Evolutionary conservation across 345 rosid genomes (phyloP).

Genomic region (Ailanthus altissimus): DNA sequence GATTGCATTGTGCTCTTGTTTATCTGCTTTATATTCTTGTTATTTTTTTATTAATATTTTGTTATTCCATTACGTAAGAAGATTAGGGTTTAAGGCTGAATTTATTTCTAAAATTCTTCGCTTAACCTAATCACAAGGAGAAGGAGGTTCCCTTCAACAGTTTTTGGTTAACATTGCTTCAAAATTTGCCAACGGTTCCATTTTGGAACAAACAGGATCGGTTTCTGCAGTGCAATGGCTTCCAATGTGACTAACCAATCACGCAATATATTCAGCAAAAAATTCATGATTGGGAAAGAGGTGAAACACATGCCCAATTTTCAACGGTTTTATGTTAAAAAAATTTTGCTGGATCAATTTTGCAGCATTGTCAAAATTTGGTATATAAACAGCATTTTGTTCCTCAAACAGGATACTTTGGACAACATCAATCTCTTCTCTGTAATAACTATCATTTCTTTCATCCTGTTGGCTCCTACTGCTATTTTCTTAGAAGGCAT

Average conservation of each 20-base stretch:
- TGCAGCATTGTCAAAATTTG: background rate
- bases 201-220: constrained; percentile 61
- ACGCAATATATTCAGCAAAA: constrained; percentile 84
- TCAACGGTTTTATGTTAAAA: background rate
- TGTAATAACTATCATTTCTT: constrained; percentile 67
- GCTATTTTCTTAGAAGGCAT: constrained; percentile 67
- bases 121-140: too few species aligned
- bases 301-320: constrained; percentile 18
- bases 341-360: too few species aligned
- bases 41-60: too few species aligned
- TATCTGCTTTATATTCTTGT: too few species aligned
- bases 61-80: too few species aligned
- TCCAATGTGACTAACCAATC: constrained; percentile 91
- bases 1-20: too few species aligned
- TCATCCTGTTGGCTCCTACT: constrained; percentile 61
- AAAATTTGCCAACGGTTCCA: constrained; percentile 7
- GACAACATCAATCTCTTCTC: constrained; percentile 92
- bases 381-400: constrained; percentile 4
- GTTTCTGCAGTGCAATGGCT: constrained; percentile 91
- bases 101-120: too few species aligned
- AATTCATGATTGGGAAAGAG: constrained; percentile 66
- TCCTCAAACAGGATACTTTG: constrained; percentile 59
- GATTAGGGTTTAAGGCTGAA: too few species aligned
- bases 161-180: background rate
- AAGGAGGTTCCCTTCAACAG: too few species aligned